Base-by-base conservation (phyloP, 2,329 filamentous ascomycete species). In the Hypoxylon sp. region DNA sequence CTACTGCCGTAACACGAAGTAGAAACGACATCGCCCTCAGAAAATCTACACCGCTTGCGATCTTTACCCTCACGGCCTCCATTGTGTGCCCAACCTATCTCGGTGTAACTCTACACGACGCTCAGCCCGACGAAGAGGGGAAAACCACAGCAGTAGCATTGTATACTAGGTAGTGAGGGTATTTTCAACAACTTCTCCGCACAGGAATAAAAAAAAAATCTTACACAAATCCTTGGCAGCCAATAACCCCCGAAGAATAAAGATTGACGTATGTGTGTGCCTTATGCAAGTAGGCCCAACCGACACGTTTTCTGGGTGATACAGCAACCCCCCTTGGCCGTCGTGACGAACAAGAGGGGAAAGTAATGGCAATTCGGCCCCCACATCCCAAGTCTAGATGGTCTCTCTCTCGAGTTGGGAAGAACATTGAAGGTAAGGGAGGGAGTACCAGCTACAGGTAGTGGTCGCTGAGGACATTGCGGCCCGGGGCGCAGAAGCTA, bases 231-330 rank as follows among this genome's bases (percentile, higher is more conserved):
- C 50, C 39, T 54, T 58, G 42, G 39, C 42, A 62, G 50, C 47
- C 60, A 50, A 56, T 46, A 31, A 46, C 21, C 55, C 53, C 35
- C 46, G n/a, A 44, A 42, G 15, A 24, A 37, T 31, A 15, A 35
- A 31, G 24, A 27, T 21, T 44, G 24, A 27, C 24, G 24, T 37
- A 52, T 27, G 17, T 44, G 13, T 15, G 35, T 59, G 37, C 60
- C 60, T 62, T 47, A 70, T 69, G 67, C 67, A 70, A 24, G 64
- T 52, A 67, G 42, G 67, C 64, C 67, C 68, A 68, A 70, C 65
- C 50, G 67, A 67, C 67, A 67, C 47, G 53, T 62, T 65, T 70
- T 70, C 13, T 37, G 51, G 19, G 57, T 68, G 53, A 65, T 66
- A 66, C 48, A 56, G 58, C 50, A 66, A 66, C 62, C 35, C 66